Conservation (phyloP, 1,284 basidiomycete species). For the Stygiomarasmius scandens region DNA sequence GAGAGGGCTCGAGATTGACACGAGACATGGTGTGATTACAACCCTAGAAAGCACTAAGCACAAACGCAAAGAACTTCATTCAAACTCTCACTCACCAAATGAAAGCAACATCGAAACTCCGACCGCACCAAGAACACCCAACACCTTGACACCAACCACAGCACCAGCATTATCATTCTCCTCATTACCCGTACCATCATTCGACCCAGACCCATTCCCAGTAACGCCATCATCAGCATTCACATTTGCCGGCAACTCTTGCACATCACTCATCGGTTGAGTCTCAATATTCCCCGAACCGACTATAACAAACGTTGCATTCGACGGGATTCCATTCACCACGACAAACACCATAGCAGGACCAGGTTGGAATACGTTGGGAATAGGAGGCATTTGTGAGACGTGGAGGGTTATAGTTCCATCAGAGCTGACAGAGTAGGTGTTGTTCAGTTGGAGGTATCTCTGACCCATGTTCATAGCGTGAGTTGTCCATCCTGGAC, state of each 20-base stretch:
- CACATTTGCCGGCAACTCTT: neutral
- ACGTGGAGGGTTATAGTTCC: constrained; percentile 8
- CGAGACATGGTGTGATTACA: too few species aligned
- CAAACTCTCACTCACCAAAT: too few species aligned
- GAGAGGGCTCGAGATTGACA: too few species aligned
- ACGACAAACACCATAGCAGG: constrained; percentile 74
- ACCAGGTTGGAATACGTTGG: constrained; percentile 74
- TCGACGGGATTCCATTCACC: constrained; percentile 71
- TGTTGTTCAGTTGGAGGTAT: constrained; percentile 28
- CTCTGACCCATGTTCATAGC: constrained; percentile 61
- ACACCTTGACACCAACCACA: too few species aligned
- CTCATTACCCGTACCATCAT: too few species aligned
- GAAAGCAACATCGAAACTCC: too few species aligned
- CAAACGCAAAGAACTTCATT: too few species aligned
- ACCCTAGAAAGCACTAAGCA: too few species aligned
- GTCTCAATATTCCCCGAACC: constrained; percentile 56
- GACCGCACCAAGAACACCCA: too few species aligned
- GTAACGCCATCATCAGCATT: neutral
- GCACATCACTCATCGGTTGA: constrained; percentile 2
- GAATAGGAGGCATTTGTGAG: constrained; percentile 54
- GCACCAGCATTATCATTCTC: too few species aligned
- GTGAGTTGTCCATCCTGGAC: constrained; percentile 59
- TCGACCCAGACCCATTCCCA: constrained; percentile 1
- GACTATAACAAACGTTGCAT: constrained; percentile 65
- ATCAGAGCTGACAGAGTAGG: constrained; percentile 48